Evolutionary conservation across 306 rosid genomes (phyloP), one percentile per base, ranked within the genome.

Genomic region (Pterocarpus santalinus): DNA sequence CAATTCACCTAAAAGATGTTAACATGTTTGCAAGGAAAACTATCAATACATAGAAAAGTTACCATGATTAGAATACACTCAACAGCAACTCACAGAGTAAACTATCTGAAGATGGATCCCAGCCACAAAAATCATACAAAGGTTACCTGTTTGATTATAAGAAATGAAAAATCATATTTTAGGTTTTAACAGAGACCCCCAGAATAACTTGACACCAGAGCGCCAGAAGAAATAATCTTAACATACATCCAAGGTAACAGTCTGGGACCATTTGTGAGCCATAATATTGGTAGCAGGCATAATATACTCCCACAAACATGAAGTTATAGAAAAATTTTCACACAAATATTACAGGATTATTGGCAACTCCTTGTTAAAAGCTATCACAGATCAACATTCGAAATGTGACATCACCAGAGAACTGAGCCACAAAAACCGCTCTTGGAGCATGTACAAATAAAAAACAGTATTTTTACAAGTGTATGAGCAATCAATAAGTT

Each of bases 61-160:
- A 65, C 84, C 70, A 58, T 72, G 65, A 66, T 79, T 65, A 66
- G 64, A 76, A 71, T 62, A 80, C 36, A 78, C 67, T 63, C 69
- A 86, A 79, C 73, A 82, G 76, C 47, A 75, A 75, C 75, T 79
- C 76, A 77, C 66, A 86, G 75, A 64, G 28, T 22, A 80, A 83
- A 75, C 78, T 64, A 80, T 76, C 71, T 76, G 70, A 80, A 63
- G 72, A 82, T 79, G 84, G 66, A 86, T 51, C 72, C 81, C 84
- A 67, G 75, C 76, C 43, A 55, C 51, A 79, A 66, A 78, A 79
- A 79, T 41, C 82, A 64, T 12, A 76, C 69, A 74, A 64, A 53
- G 38, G 32, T 77, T 71, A 83, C 80, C 60, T 77, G 71, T 69
- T 78, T 68, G 63, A 53, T 73, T 69, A 75, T 70, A 75, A 77